Base-by-base conservation (phyloP, 352 stramenopile genomes). In the Pythium graminicola region DNA sequence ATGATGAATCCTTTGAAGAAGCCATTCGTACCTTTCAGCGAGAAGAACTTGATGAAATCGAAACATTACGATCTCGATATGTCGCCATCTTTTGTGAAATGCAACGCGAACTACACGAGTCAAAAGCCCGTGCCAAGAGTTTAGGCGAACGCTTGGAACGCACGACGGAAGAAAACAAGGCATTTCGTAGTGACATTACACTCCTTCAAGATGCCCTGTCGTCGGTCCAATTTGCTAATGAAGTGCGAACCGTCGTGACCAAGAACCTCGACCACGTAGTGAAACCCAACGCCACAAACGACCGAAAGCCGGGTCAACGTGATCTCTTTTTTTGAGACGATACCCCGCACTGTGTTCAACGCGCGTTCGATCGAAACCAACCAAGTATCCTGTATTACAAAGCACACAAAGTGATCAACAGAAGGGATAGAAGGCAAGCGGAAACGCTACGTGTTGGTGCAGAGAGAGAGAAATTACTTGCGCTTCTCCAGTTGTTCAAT, bases 401-500 rank as follows among this genome's bases (percentile, higher is more conserved):
- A n/a, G 31, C 31, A 36, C 31, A 14, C 31, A 36, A 36, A n/a
- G 31, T 36, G 14, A 14, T 14, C 9, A 44, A 24, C 11, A 44
- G 20, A 16, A 6, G 20, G 8, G 20, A 24, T 42, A 4, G 39
- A 27, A 13, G 17, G 46, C 11, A 23, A 19, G 19, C 29, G 5
- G 19, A 49, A 6, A 22, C 33, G 49, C 3, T 8, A 22, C 4
- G 36, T 19, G 38, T 26, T 44, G 9, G 27, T 26, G 38, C 38
- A 22, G n/a, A 8, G 38, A 27, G 32, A 50, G 16, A 40, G 10
- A 17, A 33, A 62, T 53, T 79, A 80, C 63, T 86, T 57, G 60
- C 61, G 67, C 71, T 85, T 83, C 71, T 90, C 80, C 23, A 87
- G 69, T 50, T 79, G 70, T 50, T 86, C 77, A 45, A 89, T 74